These are phyloP conservation scores for Sungouiella blattae DNA, from an alignment of 805 yeast genomes.

Conservation along the genomic window DNA sequence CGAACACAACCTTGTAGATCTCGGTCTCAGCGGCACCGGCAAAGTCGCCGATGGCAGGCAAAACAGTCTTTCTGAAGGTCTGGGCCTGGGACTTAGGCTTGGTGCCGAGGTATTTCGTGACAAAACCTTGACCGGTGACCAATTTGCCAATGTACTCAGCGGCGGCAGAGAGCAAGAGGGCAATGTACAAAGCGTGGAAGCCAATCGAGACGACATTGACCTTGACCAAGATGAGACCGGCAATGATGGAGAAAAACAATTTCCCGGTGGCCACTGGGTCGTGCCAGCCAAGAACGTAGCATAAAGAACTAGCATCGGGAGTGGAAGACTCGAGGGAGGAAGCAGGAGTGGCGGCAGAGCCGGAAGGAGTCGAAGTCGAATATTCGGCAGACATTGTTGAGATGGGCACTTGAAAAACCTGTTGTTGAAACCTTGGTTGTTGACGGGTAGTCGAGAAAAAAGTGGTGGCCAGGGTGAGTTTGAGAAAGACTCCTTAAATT, in stretches of 20 bases:
- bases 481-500: conserved; percentile 1
- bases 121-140: conserved; percentile 75
- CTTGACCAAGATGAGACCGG: conserved; percentile 54
- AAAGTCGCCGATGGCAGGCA: conserved; percentile 42
- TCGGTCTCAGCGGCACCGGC: conserved; percentile 51
- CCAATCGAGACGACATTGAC: conserved; percentile 60
- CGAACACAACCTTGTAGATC: conserved; percentile 55
- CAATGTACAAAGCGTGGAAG: conserved; percentile 57
- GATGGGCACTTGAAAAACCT: too few relatives aligned
- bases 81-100: conserved; percentile 30
- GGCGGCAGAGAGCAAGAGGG: conserved; percentile 59
- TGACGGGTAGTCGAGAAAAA: too few relatives aligned
- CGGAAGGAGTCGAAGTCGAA: neutral
- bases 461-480: neutral
- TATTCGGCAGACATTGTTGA: neutral
- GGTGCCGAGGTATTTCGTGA: conserved; percentile 72
- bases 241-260: conserved; percentile 62
- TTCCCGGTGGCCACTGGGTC: conserved; percentile 75
- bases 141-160: conserved; percentile 75
- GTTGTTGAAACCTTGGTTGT: too few relatives aligned
- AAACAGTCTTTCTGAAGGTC: conserved; percentile 31
- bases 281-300: conserved; percentile 63
- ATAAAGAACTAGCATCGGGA: conserved; percentile 5
- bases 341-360: neutral
- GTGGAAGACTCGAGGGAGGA: neutral